phyloP scores from a whole-genome alignment of 169 alveolate species.

The Perkinsus marinus region DNA sequence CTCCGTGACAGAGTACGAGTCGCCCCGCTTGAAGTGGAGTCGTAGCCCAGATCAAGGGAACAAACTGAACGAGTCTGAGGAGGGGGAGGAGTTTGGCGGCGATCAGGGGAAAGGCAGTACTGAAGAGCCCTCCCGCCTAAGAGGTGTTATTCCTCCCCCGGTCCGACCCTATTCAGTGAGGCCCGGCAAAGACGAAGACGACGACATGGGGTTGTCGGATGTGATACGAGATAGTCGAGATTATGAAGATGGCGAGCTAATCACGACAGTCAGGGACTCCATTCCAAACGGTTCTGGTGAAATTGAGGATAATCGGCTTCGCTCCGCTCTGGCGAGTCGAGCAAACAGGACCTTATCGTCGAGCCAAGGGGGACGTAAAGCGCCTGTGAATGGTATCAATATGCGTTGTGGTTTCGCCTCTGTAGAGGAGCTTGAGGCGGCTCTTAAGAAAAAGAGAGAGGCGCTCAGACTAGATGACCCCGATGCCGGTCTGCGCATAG shows the following conservation, averaged over 20 bases:
- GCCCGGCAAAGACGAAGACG: background rate
- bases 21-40: background rate
- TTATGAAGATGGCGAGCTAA: too few species aligned
- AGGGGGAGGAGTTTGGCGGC: background rate
- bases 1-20: background rate
- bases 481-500: background rate
- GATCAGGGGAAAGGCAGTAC: background rate
- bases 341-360: too few species aligned
- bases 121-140: background rate
- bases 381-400: background rate
- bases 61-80: too few species aligned
- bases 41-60: background rate
- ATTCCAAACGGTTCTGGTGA: too few species aligned
- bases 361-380: background rate
- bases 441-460: background rate
- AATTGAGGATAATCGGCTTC: too few species aligned
- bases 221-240: too few species aligned
- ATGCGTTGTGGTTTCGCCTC: background rate
- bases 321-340: too few species aligned
- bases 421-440: background rate
- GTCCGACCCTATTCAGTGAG: background rate
- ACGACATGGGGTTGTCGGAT: background rate
- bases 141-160: background rate
- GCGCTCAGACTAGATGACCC: background rate
- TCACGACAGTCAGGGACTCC: too few species aligned